Conservation (phyloP, 2,329 filamentous ascomycete genomes). For the Fusarium goolgardi region DNA sequence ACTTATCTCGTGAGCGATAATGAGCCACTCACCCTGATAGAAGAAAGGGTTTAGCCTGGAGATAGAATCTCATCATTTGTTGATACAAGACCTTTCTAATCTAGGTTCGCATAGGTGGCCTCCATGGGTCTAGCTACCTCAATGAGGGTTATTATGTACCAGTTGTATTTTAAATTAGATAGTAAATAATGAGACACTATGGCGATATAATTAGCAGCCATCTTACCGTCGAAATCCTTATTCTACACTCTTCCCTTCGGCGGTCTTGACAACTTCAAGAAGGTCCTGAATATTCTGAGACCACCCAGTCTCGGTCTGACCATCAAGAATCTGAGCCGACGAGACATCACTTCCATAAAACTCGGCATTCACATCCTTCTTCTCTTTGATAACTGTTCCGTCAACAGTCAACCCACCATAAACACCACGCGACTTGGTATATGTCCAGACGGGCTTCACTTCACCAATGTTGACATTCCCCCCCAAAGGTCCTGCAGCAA, state of each 20-base stretch:
- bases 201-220: too few relatives aligned
- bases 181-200: too few relatives aligned
- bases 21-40: too few relatives aligned
- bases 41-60: too few relatives aligned
- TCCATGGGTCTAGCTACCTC: too few relatives aligned
- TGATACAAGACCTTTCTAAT: too few relatives aligned
- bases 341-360: conserved; percentile 7
- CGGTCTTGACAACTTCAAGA: conserved; percentile 5
- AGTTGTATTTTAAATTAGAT: background rate
- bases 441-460: conserved; percentile 16
- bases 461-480: conserved; percentile 9
- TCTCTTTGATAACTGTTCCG: conserved; percentile 8
- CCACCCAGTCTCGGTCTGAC: background rate
- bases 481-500: conserved; percentile 9
- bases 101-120: too few relatives aligned
- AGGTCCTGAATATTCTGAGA: background rate
- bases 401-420: conserved; percentile 24
- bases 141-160: background rate
- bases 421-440: conserved; percentile 2
- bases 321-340: conserved; percentile 9
- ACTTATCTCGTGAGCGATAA: too few relatives aligned
- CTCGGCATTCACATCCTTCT: background rate
- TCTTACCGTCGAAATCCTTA: too few relatives aligned
- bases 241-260: conserved; percentile 1
- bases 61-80: too few relatives aligned